phyloP scores from a whole-genome alignment of 2,329 filamentous ascomycete species.

The Ceratocystiopsis brevicomis region DNA sequence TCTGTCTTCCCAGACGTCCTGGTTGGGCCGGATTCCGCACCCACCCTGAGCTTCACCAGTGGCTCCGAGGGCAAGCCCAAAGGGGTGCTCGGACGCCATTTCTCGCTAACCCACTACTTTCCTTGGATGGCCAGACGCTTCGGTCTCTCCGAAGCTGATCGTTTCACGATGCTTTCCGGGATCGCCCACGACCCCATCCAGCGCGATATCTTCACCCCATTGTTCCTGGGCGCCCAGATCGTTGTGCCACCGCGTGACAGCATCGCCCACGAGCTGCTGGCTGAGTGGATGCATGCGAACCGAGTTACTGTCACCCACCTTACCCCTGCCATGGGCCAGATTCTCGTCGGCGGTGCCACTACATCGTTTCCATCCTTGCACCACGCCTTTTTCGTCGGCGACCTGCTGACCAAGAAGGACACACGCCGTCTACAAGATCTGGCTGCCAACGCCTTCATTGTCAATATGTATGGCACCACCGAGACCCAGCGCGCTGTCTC shows the following conservation, averaged over 20 bases:
- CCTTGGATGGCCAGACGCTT: conserved; percentile 86
- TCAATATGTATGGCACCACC: conserved; percentile 80
- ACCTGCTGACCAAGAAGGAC: conserved; percentile 71
- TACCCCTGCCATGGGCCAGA: conserved; percentile 92
- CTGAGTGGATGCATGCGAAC: conserved; percentile 71
- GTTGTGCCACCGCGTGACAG: conserved; percentile 64
- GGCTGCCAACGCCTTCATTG: conserved; percentile 54
- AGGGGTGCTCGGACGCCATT: conserved; percentile 76
- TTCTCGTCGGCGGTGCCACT: conserved; percentile 67
- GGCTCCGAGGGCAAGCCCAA: conserved; percentile 68
- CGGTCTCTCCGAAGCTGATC: conserved; percentile 48
- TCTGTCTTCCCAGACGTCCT: conserved; percentile 31
- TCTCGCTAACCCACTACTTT: conserved; percentile 69
- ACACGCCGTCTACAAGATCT: conserved; percentile 58
- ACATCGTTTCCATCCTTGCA: conserved; percentile 61
- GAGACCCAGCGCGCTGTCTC: conserved; percentile 68
- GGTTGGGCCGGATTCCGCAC: conserved; percentile 70
- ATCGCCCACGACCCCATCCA: conserved; percentile 60
- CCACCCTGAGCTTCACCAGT: conserved; percentile 56
- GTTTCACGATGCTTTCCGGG: conserved; percentile 68
- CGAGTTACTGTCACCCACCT: conserved; percentile 66
- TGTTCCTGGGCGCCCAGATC: conserved; percentile 67
- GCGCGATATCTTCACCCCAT: conserved; percentile 67
- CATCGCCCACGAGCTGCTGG: conserved; percentile 69
- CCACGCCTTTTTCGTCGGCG: conserved; percentile 77